phyloP scores from a whole-genome alignment of 306 rosid genomes.

The Trifolium subterraneum region DNA sequence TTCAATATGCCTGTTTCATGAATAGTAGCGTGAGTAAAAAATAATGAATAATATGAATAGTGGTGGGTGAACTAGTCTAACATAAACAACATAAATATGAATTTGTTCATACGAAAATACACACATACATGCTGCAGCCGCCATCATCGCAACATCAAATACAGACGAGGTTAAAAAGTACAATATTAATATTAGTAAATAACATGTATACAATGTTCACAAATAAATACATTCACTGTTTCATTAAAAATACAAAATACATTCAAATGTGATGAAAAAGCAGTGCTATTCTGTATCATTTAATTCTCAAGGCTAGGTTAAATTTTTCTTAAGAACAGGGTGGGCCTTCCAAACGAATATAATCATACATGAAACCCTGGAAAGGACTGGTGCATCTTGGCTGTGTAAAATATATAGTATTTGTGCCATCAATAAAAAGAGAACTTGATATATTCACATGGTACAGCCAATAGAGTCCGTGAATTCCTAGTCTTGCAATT shows the following conservation, averaged over 20 bases:
- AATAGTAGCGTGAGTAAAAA: neutral
- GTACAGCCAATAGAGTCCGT: conserved; percentile 76
- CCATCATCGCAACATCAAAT: neutral
- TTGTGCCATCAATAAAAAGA: conserved; percentile 53
- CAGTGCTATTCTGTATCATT: conserved; percentile 17
- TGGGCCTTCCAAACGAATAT: conserved; percentile 79
- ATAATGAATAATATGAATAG: neutral
- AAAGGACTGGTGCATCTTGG: conserved; percentile 52
- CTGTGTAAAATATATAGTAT: conserved; percentile 66
- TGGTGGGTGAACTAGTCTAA: conserved; percentile 6
- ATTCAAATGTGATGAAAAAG: conserved; percentile 18
- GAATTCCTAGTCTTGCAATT: conserved; percentile 82
- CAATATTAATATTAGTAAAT: neutral
- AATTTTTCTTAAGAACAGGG: conserved; percentile 48
- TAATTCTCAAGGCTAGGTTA: conserved; percentile 29
- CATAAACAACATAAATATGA: conserved; percentile 21
- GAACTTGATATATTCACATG: conserved; percentile 48
- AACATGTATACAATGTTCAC: conserved; percentile 22
- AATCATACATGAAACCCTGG: conserved; percentile 78
- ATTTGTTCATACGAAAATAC: conserved; percentile 15
- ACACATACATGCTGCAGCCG: neutral
- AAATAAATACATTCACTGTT: neutral
- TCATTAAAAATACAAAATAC: neutral
- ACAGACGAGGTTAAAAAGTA: neutral
- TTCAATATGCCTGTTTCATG: conserved; percentile 22